These are phyloP conservation scores for Hysterium pulicare DNA, from an alignment of 2,329 filamentous ascomycete genomes.

Conservation along the genomic window DNA sequence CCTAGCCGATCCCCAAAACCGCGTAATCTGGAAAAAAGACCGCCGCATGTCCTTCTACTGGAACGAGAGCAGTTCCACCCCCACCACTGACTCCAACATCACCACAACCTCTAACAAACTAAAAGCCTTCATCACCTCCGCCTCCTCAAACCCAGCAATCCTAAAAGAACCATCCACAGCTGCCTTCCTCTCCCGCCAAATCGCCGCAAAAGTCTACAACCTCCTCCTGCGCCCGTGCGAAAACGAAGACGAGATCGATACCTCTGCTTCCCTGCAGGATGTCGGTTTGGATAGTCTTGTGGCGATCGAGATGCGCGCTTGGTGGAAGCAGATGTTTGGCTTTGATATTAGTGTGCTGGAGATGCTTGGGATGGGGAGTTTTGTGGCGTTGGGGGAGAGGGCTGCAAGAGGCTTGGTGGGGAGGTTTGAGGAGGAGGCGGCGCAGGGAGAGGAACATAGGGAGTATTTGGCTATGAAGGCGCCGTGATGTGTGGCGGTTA, in stretches of 20 bases:
- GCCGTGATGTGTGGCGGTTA: too few relatives aligned
- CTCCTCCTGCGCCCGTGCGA: conserved; percentile 15
- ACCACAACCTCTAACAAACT: conserved; percentile 7
- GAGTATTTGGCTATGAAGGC: not conserved
- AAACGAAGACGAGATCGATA: conserved; percentile 19
- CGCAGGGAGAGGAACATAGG: not conserved
- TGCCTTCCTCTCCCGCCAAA: conserved; percentile 14
- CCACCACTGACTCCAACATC: not conserved
- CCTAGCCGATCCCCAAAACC: conserved; percentile 15
- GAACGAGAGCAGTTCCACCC: conserved; percentile 8
- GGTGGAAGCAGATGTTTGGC: conserved; percentile 35
- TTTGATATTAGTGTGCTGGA: conserved; percentile 22
- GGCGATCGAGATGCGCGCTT: conserved; percentile 38
- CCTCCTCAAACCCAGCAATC: conserved; percentile 9
- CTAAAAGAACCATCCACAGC: conserved; percentile 9
- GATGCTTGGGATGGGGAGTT: conserved; percentile 15
- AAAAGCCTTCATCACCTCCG: conserved; percentile 8
- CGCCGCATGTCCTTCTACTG: conserved; percentile 21
- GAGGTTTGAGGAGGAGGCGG: not conserved
- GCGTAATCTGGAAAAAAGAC: conserved; percentile 17
- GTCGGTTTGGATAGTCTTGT: conserved; percentile 33
- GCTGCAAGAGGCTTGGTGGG: not conserved
- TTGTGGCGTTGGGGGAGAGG: conserved; percentile 12
- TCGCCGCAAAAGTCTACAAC: conserved; percentile 16
- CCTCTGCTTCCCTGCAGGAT: conserved; percentile 11